Conservation (phyloP, 441 rosid species). For the Francoa sonchifolia region DNA sequence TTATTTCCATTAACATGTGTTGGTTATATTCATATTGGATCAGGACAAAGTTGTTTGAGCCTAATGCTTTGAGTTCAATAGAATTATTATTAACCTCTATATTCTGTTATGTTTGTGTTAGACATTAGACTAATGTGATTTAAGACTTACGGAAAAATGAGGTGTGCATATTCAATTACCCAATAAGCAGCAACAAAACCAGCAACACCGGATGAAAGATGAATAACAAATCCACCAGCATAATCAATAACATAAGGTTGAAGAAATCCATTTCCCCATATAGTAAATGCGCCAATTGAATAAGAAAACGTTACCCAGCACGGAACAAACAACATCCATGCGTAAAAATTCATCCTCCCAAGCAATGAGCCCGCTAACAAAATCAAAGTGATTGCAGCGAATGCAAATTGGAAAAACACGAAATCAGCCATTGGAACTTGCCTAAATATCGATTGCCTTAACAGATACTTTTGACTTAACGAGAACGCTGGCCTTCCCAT, state of each 20-base stretch:
- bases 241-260: conserved; percentile 28
- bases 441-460: too few relatives aligned
- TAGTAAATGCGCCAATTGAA: conserved; percentile 36
- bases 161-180: conserved; percentile 23
- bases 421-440: conserved; percentile 25
- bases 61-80: too few relatives aligned
- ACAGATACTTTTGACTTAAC: too few relatives aligned
- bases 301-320: conserved; percentile 41
- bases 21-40: not conserved
- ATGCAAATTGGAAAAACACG: conserved; percentile 41
- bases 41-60: too few relatives aligned
- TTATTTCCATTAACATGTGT: not conserved
- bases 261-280: conserved; percentile 45
- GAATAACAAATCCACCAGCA: conserved; percentile 58
- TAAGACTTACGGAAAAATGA: conserved; percentile 3
- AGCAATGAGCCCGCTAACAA: conserved; percentile 45
- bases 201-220: conserved; percentile 58
- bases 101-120: not conserved
- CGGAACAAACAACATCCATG: conserved; percentile 64
- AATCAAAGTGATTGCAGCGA: conserved; percentile 55
- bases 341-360: conserved; percentile 60
- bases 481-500: too few relatives aligned
- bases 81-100: not conserved
- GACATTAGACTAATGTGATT: too few relatives aligned
- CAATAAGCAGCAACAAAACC: conserved; percentile 64